Base-by-base conservation (phyloP, 768 basidiomycete species). In the Pholiota molesta region DNA sequence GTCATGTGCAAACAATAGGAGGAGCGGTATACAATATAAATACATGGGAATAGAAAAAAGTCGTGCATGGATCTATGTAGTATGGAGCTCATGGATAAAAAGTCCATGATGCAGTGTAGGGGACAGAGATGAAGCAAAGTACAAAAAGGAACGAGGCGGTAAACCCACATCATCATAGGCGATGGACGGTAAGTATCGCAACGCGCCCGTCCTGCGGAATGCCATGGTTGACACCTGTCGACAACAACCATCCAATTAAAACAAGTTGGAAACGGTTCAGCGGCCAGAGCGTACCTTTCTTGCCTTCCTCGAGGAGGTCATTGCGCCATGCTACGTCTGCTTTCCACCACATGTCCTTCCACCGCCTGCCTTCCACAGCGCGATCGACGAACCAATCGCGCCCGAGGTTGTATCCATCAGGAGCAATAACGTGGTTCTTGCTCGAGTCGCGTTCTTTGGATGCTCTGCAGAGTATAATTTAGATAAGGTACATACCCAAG, bases 161-260 rank as follows among this genome's bases (percentile, higher is more conserved):
- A 21, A 10, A 61, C 16, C 35, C 19, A 23, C 29, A 17, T 17
- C 31, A 62, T 71, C 59, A 72, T 17, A 72, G 64, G 21, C 87
- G 83, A 31, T 68, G 65, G 52, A 94, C 86, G 5, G 89, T 94
- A 44, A 94, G 77, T 31, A 95, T 76, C n/a, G 94, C 93, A 17
- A 93, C 83, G 28, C 82, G 82, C 7, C 93, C 93, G 69, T 95
- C 94, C 71, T 92, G 90, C 11, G 83, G 77, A 47, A 95, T 95
- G 55, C 82, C 88, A 70, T 94, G 94, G 69, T 91, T 94, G 35
- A 92, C 82, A 61, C 90, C 92, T 92, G 28, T 4, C 45, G 17
- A 23, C 40, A 21, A 45, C 9, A 44, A 53, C 52, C 44, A 67
- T 28, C 44, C 33, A 51, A 31, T 17, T n/a, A 19, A 49, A 21